A percentile compares a stretch with the other conserved stretches of the same genome.
Evolutionary conservation across 2,329 filamentous ascomycete genomes (phyloP).

Genomic region (Fusarium compactum): DNA sequence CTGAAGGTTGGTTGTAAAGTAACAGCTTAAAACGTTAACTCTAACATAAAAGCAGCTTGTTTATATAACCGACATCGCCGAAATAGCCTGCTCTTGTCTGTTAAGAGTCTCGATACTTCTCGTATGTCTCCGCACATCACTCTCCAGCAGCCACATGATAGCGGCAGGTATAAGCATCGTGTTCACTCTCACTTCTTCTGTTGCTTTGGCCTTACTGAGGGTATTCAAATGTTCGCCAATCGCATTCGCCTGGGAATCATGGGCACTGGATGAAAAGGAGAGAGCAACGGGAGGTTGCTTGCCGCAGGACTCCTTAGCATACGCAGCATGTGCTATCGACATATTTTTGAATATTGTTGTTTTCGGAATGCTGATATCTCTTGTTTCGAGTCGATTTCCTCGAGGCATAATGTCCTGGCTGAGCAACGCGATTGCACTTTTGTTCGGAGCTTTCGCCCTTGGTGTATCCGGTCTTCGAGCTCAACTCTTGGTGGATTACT

Average conservation of each 20-base stretch:
- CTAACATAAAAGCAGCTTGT: constrained; percentile 41
- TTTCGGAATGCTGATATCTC: constrained; percentile 57
- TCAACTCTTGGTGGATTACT: constrained; percentile 47
- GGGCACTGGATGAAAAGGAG: constrained; percentile 25
- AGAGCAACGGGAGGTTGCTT: constrained; percentile 34
- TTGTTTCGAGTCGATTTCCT: constrained; percentile 54
- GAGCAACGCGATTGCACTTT: constrained; percentile 58
- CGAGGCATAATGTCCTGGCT: constrained; percentile 58
- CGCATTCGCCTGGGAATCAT: constrained; percentile 52
- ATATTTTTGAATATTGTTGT: constrained; percentile 61
- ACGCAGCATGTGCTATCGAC: constrained; percentile 59
- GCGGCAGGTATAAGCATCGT: constrained; percentile 51
- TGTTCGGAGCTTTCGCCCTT: constrained; percentile 57
- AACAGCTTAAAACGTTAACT: no score
- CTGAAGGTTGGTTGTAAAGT: constrained; percentile 21
- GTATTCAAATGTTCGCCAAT: constrained; percentile 58
- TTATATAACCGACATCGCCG: constrained; percentile 50
- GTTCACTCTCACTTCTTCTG: constrained; percentile 52
- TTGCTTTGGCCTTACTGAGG: constrained; percentile 53
- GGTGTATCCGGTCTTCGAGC: constrained; percentile 54
- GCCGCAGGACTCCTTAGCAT: constrained; percentile 51
- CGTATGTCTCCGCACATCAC: constrained; percentile 56
- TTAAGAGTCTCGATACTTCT: constrained; percentile 56
- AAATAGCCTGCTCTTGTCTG: constrained; percentile 54
- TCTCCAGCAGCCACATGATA: constrained; percentile 50